These are phyloP conservation scores for Boletus vermiculosoides DNA, from an alignment of 768 basidiomycete genomes.

Conservation along the genomic window DNA sequence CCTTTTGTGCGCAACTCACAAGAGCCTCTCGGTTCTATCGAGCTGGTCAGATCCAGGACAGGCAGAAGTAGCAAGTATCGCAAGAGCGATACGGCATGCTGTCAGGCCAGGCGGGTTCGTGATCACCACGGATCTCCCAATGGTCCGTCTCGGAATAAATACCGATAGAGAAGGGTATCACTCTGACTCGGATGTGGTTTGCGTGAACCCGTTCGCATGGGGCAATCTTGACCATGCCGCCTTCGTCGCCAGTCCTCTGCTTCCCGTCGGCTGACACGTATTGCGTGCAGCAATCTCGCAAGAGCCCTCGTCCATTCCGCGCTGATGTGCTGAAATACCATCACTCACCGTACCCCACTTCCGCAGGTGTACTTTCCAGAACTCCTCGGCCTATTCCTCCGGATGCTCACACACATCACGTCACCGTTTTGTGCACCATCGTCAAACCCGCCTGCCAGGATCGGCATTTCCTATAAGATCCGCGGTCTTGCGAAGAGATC, in stretches of 20 bases:
- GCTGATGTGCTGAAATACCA: background rate
- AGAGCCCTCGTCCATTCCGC: slow-evolving; percentile 26
- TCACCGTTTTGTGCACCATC: slow-evolving; percentile 42
- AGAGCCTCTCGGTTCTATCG: slow-evolving; percentile 46
- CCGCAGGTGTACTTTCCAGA: slow-evolving; percentile 82
- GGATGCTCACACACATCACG: slow-evolving; percentile 70
- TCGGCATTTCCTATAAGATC: slow-evolving; percentile 74
- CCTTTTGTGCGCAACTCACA: slow-evolving; percentile 36
- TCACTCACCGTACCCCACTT: background rate
- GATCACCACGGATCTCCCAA: slow-evolving; percentile 46
- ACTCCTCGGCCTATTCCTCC: slow-evolving; percentile 72
- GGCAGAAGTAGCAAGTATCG: background rate
- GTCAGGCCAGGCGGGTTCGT: slow-evolving; percentile 22
- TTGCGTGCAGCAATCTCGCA: slow-evolving; percentile 81
- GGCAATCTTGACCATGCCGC: slow-evolving; percentile 50
- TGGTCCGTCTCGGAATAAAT: slow-evolving; percentile 46
- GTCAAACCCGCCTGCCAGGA: slow-evolving; percentile 21
- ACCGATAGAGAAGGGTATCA: slow-evolving; percentile 19
- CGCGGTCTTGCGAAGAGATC: slow-evolving; percentile 64
- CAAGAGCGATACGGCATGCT: slow-evolving; percentile 24
- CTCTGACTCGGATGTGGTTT: background rate
- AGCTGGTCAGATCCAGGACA: slow-evolving; percentile 56
- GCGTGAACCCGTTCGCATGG: slow-evolving; percentile 69
- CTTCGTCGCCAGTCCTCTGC: slow-evolving; percentile 32
- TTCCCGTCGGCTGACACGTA: slow-evolving; percentile 48